A percentile compares a stretch with the other conserved stretches of the same genome.
Evolutionary conservation across 257 asterid genomes (phyloP).

Genomic region (Solanum commersonii): DNA sequence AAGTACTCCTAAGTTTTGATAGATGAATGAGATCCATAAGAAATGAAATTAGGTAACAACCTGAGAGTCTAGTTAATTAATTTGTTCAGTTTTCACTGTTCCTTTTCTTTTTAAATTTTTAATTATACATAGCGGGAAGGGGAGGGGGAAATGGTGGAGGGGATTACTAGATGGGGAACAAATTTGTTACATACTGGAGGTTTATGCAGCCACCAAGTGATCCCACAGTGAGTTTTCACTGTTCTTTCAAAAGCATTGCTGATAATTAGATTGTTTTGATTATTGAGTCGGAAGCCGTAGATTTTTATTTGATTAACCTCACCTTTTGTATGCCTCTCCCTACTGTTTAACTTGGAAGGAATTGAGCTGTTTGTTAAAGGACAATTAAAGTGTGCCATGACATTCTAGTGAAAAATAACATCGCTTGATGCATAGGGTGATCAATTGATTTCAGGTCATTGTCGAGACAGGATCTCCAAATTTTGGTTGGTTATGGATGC

Average conservation of each 20-base stretch:
- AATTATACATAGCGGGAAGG: background rate
- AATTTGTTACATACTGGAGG: background rate
- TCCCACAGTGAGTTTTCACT: background rate
- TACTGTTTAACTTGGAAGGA: background rate
- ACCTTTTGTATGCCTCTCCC: background rate
- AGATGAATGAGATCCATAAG: background rate
- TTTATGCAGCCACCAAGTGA: background rate
- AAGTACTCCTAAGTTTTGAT: background rate
- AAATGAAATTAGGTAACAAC: background rate
- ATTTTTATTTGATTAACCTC: background rate
- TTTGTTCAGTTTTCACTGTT: background rate
- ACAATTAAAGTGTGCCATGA: background rate
- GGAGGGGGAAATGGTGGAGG: background rate
- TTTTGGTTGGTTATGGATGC: conserved; percentile 95
- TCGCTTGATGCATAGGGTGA: background rate
- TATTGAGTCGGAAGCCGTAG: background rate
- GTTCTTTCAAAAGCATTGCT: background rate
- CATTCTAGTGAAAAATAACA: background rate
- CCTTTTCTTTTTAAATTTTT: background rate
- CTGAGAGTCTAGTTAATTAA: background rate
- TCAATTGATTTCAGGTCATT: conserved; percentile 63
- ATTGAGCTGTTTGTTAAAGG: background rate
- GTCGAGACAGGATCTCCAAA: conserved; percentile 84
- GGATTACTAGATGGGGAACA: background rate
- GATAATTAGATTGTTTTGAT: background rate